Percentiles rank a stretch among this genome's conserved stretches.
Conservation (phyloP, 1,139 yeast genomes). For the Saccharomyces pastorianus region DNA sequence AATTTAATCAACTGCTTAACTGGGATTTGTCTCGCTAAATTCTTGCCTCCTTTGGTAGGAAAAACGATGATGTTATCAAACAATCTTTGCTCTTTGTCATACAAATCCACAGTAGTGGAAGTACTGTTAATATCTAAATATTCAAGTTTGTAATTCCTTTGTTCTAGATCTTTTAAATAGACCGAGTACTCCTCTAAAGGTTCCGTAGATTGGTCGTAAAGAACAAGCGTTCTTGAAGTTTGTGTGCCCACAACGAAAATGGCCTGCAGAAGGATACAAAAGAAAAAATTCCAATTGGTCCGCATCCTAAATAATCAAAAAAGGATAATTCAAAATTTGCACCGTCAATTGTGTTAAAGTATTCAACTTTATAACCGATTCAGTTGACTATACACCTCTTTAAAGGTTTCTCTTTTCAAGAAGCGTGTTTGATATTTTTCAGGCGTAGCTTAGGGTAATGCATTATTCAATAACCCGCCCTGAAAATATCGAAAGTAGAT, state of each 20-base stretch:
- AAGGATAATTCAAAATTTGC: background rate
- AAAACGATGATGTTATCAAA: constrained; percentile 50
- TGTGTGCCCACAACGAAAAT: constrained; percentile 8
- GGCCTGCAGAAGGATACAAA: background rate
- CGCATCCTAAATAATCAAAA: background rate
- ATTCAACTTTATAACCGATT: background rate
- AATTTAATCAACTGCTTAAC: constrained; percentile 43
- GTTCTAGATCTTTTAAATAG: constrained; percentile 29
- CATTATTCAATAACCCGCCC: background rate
- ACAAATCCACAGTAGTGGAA: constrained; percentile 33
- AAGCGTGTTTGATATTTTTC: background rate
- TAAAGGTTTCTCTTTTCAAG: background rate
- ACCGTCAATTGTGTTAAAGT: background rate
- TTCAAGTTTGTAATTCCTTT: constrained; percentile 30
- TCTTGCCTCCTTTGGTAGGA: constrained; percentile 35
- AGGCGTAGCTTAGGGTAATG: background rate
- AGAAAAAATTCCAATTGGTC: background rate
- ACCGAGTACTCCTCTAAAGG: constrained; percentile 27
- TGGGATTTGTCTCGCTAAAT: constrained; percentile 38
- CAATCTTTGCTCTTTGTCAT: constrained; percentile 36
- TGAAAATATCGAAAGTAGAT: background rate
- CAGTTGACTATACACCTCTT: background rate
- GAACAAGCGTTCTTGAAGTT: constrained; percentile 31
- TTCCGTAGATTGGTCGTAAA: constrained; percentile 32
- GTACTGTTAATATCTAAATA: constrained; percentile 21